phyloP scores from a whole-genome alignment of 2,329 filamentous ascomycete species.

The Huntiella omanensis region DNA sequence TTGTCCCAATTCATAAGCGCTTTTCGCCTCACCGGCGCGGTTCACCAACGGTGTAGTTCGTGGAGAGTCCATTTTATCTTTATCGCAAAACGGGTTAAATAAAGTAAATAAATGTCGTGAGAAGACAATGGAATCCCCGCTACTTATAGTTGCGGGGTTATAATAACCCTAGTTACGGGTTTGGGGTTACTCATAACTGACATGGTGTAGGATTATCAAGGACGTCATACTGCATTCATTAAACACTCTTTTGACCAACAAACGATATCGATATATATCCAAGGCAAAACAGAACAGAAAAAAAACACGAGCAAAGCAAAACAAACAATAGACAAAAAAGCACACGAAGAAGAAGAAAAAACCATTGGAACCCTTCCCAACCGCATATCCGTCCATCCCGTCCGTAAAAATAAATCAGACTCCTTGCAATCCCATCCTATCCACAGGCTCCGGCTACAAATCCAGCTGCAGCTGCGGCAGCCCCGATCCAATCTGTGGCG shows the following conservation, averaged over 20 bases:
- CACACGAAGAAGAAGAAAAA: constrained; percentile 3
- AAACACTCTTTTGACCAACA: too few species aligned
- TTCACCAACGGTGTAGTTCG: constrained; percentile 15
- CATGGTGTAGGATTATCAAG: too few species aligned
- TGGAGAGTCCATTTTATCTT: background rate
- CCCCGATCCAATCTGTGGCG: constrained; percentile 1
- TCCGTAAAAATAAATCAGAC: background rate
- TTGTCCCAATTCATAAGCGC: constrained; percentile 49
- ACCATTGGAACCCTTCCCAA: constrained; percentile 3
- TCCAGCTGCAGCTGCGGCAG: constrained; percentile 8
- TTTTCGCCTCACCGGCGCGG: constrained; percentile 22
- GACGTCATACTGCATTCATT: too few species aligned
- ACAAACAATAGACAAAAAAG: background rate
- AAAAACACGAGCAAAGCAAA: constrained; percentile 6
- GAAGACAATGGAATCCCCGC: too few species aligned
- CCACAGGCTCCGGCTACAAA: constrained; percentile 1
- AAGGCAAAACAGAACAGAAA: constrained; percentile 1
- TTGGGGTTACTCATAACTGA: too few species aligned
- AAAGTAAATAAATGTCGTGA: too few species aligned
- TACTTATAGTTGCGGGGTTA: too few species aligned
- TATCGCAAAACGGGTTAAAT: too few species aligned
- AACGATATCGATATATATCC: background rate
- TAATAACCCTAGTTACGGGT: too few species aligned
- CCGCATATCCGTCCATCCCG: background rate
- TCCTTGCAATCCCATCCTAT: background rate